These are phyloP conservation scores for Mycena indigotica DNA, from an alignment of 768 basidiomycete genomes.

Conservation along the genomic window DNA sequence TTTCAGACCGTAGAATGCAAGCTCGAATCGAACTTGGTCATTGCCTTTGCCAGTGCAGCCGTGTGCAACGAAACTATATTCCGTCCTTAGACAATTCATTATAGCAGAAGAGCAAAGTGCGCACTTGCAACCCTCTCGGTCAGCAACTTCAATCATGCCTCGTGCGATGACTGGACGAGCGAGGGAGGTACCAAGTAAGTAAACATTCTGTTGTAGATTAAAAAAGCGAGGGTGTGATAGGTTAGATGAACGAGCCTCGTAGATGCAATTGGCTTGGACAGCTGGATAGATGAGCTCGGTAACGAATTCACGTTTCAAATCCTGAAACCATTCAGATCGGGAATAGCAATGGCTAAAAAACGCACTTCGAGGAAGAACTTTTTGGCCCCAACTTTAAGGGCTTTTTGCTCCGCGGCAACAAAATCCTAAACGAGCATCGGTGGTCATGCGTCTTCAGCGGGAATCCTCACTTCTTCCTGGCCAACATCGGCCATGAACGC, in stretches of 20 bases:
- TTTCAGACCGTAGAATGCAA: conserved; percentile 97
- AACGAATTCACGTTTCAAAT: conserved; percentile 92
- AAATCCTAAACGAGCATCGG: conserved; percentile 67
- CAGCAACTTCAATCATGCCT: conserved; percentile 95
- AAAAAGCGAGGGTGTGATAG: too few species aligned
- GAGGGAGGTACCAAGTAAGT: conserved; percentile 95
- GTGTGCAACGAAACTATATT: conserved; percentile 84
- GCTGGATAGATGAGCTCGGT: conserved; percentile 97
- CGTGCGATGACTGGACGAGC: conserved; percentile 98
- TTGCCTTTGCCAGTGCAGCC: conserved; percentile 99
- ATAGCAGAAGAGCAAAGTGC: conserved; percentile 26
- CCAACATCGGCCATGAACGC: conserved; percentile 98
- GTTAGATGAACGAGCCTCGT: conserved; percentile 64
- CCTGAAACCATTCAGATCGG: conserved; percentile 46
- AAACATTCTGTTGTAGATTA: conserved; percentile 76
- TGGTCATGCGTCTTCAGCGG: neutral
- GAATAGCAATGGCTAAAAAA: neutral
- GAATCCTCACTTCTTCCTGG: conserved; percentile 71
- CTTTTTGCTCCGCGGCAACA: conserved; percentile 87
- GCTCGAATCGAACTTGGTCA: conserved; percentile 98
- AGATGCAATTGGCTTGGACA: conserved; percentile 97
- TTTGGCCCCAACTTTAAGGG: conserved; percentile 88
- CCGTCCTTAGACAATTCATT: neutral
- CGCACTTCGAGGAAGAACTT: conserved; percentile 89
- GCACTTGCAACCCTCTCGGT: conserved; percentile 92